phyloP scores from a whole-genome alignment of 2,329 filamentous ascomycete species.

The Colletotrichum sp. region DNA sequence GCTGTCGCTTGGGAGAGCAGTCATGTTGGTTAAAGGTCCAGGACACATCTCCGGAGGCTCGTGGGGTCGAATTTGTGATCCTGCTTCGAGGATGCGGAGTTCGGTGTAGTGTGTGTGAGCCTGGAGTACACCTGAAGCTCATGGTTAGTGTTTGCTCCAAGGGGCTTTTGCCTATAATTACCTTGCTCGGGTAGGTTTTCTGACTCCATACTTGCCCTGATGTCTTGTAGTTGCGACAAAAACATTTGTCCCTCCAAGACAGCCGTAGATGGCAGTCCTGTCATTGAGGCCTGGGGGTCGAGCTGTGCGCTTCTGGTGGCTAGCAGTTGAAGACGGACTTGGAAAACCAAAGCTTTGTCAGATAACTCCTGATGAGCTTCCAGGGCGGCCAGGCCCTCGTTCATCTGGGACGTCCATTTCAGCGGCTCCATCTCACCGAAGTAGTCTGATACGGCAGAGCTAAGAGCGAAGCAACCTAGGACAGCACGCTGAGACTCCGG shows the following conservation, averaged over 20 bases:
- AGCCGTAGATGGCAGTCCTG: background rate
- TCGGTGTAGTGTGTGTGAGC: background rate
- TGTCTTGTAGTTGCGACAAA: background rate
- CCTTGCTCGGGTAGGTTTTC: background rate
- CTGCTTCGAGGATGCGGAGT: background rate
- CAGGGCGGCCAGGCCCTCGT: background rate
- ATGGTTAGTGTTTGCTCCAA: rapidly evolving
- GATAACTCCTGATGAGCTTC: background rate
- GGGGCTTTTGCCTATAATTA: rapidly evolving
- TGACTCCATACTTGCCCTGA: background rate
- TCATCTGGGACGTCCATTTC: background rate
- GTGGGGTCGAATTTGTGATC: background rate
- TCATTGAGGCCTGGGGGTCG: background rate
- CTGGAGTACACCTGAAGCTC: background rate
- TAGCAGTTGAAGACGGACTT: background rate
- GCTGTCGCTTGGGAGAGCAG: background rate
- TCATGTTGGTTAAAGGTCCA: background rate
- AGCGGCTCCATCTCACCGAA: background rate
- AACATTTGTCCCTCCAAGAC: background rate
- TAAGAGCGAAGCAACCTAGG: background rate
- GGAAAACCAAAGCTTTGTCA: background rate
- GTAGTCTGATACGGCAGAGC: background rate
- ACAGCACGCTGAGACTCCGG: background rate
- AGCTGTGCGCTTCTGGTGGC: background rate
- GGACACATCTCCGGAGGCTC: background rate